Percentiles rank a stretch among this genome's conserved stretches.
These are phyloP conservation scores for Pleoardoris graminearum DNA, from an alignment of 2,329 filamentous ascomycete genomes.

Conservation along the genomic window DNA sequence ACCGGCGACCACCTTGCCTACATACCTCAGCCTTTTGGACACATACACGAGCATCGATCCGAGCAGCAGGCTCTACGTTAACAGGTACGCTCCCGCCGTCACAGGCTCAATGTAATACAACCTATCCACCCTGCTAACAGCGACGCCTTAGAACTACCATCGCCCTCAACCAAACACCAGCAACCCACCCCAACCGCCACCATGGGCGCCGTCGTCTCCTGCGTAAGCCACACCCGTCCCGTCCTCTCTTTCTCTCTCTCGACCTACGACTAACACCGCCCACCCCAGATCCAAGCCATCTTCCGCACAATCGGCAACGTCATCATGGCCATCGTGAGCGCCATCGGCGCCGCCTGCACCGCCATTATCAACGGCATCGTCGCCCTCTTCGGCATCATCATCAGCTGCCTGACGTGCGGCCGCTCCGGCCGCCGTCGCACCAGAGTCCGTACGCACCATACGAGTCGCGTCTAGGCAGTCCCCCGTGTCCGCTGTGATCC, in stretches of 20 bases:
- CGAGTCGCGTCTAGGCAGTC: slow-evolving; percentile 44
- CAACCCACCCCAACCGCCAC: slow-evolving; percentile 37
- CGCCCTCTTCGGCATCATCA: slow-evolving; percentile 54
- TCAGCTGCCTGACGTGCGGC: slow-evolving; percentile 55
- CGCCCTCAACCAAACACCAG: neutral
- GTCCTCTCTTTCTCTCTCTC: neutral
- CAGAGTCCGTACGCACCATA: slow-evolving; percentile 41
- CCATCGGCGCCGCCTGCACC: slow-evolving; percentile 51
- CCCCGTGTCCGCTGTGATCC: slow-evolving; percentile 14
- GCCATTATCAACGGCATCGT: slow-evolving; percentile 56
- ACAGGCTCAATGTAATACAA: too few species aligned
- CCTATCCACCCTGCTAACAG: too few species aligned
- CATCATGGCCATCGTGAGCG: slow-evolving; percentile 53
- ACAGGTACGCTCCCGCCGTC: too few species aligned
- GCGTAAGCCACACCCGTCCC: slow-evolving; percentile 62
- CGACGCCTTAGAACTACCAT: too few species aligned
- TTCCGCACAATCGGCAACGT: slow-evolving; percentile 53
- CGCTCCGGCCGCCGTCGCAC: slow-evolving; percentile 42
- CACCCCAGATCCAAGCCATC: slow-evolving; percentile 45
- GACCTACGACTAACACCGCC: neutral
- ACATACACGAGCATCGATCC: neutral
- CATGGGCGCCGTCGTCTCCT: slow-evolving; percentile 85
- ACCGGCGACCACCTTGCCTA: neutral
- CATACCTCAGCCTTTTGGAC: neutral
- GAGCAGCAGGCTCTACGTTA: too few species aligned